phyloP scores from a whole-genome alignment of 164 flowering plant genomes.

The Vitis rupestris region DNA sequence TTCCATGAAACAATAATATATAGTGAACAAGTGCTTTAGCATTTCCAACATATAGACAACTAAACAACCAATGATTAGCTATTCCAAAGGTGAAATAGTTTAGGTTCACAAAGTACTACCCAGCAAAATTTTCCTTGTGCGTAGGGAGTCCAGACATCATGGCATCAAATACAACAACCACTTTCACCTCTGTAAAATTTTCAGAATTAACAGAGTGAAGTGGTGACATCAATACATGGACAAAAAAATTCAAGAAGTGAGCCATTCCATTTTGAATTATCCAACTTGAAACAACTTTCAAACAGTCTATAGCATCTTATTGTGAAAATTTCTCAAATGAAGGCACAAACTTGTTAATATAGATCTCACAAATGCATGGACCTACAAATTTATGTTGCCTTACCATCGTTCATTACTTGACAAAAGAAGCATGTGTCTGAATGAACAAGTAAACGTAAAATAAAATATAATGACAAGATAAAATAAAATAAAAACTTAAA shows the following conservation, averaged over 20 bases:
- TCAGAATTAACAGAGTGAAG: slow-evolving; percentile 11
- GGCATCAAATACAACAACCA: slow-evolving; percentile 96
- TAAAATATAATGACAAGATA: no score
- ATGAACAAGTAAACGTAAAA: no score
- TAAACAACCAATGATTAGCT: background rate
- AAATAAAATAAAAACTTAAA: no score
- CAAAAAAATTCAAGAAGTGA: background rate
- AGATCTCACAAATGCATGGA: no score
- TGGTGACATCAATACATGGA: background rate
- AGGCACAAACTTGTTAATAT: background rate
- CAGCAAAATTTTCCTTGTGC: slow-evolving; percentile 75
- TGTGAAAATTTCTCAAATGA: background rate
- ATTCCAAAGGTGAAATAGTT: background rate
- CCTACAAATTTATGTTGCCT: no score
- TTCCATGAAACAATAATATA: background rate
- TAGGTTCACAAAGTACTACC: slow-evolving; percentile 46
- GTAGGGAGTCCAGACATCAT: slow-evolving; percentile 87
- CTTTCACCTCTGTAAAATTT: slow-evolving; percentile 78
- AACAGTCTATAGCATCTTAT: background rate
- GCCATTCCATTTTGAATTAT: background rate
- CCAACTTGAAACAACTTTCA: background rate
- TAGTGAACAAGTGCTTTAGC: background rate
- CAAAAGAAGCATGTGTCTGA: no score
- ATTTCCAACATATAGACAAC: background rate
- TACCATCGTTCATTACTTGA: no score